Evolutionary conservation across 345 rosid genomes (phyloP), one percentile per base, ranked within the genome.

Genomic region (Camelina sativa): DNA sequence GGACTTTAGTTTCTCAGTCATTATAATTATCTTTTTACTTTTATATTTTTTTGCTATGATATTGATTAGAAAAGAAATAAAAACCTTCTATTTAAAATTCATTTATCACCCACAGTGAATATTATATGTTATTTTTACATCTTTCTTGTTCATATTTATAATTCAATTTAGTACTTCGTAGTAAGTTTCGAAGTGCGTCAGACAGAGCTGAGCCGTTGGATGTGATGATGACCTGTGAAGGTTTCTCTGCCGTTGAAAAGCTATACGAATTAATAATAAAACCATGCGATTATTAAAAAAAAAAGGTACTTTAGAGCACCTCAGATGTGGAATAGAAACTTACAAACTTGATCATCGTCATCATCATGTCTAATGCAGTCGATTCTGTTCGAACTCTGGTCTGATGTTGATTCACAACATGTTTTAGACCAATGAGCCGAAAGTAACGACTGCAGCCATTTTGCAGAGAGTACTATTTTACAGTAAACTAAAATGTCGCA

Each of bases 271-370:
- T 23, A 23, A 23, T 23, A 23, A 23, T 2, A 23, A 1, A 2
- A 20, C 22, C 22, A 23, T 23, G 25, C 3, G 25, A 23, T 23
- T 23, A 20, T 20, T 20, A 20, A 20, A 20, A 20, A 20, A 4
- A 43, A 3, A 47, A 32, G 74, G 47, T 9, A 32, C 23, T 70
- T 58, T 13, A 8, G 7, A 58, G 57, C 44, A 70, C 74, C 74
- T 44, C 65, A 32, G 7, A 57, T 69, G 10, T 30, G 2, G 44
- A 2, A 0, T 5, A 2, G 0, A 0, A 28, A 3, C 53, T 54
- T 4, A 2, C 11, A 48, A 52, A 25, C 62, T 25, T 25, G 28
- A 34, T 19, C 62, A 7, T 28, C 30, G 5, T 28, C 30, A 28
- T 28, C 30, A 28, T 28, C 30, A 28, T 28, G 22, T 20, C 8